A percentile compares a stretch with the other conserved stretches of the same genome.
Conservation (phyloP, 2,329 filamentous ascomycete species). For the Alternaria conjuncta region DNA sequence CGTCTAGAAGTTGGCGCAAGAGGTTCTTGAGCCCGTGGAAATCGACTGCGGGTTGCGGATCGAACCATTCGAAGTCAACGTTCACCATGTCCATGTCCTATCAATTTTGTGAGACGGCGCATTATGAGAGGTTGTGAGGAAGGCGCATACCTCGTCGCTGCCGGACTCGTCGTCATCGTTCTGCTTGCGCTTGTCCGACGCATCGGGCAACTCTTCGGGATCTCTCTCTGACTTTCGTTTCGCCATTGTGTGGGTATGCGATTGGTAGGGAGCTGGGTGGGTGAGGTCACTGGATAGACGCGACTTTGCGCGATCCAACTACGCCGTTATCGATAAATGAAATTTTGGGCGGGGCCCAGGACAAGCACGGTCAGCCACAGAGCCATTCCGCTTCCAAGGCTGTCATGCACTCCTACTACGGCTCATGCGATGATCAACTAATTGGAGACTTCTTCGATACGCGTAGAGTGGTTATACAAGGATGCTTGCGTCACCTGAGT, state of each 20-base stretch:
- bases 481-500: neutral
- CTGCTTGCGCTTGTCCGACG: slow-evolving; percentile 36
- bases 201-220: slow-evolving; percentile 46
- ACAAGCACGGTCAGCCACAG: neutral
- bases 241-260: slow-evolving; percentile 34
- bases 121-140: slow-evolving; percentile 6
- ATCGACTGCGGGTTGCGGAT: slow-evolving; percentile 86
- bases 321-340: slow-evolving; percentile 6
- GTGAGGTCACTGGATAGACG: slow-evolving; percentile 7
- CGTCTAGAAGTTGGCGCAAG: slow-evolving; percentile 88
- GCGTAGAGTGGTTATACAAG: neutral
- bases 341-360: slow-evolving; percentile 7
- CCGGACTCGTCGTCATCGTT: slow-evolving; percentile 45
- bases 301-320: slow-evolving; percentile 7
- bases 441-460: neutral
- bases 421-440: neutral
- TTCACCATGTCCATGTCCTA: slow-evolving; percentile 91
- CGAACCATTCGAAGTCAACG: slow-evolving; percentile 99
- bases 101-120: slow-evolving; percentile 15
- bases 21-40: slow-evolving; percentile 94
- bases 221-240: slow-evolving; percentile 46
- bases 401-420: neutral
- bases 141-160: slow-evolving; percentile 45
- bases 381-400: neutral
- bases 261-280: neutral